Evolutionary conservation across 805 yeast species (phyloP).

Genomic region (Lachancea lanzarotensis): DNA sequence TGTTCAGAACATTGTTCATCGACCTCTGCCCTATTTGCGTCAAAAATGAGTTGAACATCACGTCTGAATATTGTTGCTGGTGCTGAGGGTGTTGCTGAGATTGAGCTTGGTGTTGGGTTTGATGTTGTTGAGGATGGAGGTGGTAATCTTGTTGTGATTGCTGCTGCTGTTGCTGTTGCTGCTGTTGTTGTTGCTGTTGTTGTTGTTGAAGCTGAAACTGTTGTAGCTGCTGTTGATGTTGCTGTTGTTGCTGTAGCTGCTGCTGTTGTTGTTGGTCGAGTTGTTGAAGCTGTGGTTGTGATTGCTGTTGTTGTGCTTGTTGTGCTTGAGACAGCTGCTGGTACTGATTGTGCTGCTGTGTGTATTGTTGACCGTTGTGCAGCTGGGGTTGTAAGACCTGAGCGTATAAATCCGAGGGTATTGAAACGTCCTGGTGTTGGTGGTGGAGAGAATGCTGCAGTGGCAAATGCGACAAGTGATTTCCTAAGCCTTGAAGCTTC

Average conservation of each 20-base stretch:
- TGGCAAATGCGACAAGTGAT: background rate
- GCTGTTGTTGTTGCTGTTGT: conserved; percentile 10
- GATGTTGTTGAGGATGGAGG: conserved; percentile 11
- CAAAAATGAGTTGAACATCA: conserved; percentile 31
- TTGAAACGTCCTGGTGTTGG: conserved; percentile 2
- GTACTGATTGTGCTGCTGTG: too few species aligned
- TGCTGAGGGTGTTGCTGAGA: conserved; percentile 12
- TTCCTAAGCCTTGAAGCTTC: conserved; percentile 2
- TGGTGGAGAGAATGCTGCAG: background rate
- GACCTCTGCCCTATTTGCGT: conserved; percentile 31
- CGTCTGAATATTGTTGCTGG: conserved; percentile 28
- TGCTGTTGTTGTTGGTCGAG: conserved; percentile 5
- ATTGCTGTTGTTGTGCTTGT: conserved; percentile 1
- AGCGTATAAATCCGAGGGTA: conserved; percentile 11
- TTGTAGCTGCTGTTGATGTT: background rate
- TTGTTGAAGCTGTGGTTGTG: conserved; percentile 5
- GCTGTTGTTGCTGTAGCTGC: conserved; percentile 2
- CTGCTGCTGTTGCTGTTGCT: conserved; percentile 8
- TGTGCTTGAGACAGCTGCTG: background rate
- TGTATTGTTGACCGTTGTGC: background rate
- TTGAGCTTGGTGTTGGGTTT: conserved; percentile 8
- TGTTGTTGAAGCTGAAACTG: background rate
- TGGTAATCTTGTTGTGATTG: conserved; percentile 12
- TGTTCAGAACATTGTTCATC: conserved; percentile 15
- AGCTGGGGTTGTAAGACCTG: background rate